A percentile compares a stretch with the other conserved stretches of the same genome.
phyloP scores from a whole-genome alignment of 129 eudicot genomes.

The Helichrysum umbraculigerum region DNA sequence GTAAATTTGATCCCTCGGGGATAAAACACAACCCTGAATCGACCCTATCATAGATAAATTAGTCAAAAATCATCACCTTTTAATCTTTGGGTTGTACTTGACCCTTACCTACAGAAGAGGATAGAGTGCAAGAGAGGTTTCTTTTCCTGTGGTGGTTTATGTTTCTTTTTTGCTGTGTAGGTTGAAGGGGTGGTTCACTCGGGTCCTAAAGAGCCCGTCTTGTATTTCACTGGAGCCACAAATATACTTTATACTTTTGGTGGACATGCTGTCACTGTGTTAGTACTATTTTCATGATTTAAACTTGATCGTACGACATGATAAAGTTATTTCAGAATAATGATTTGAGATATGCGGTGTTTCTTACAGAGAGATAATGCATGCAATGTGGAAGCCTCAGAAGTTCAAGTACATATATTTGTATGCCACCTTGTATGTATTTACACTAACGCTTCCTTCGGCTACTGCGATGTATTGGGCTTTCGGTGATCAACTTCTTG shows the following conservation, averaged over 20 bases:
- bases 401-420: constrained; percentile 72
- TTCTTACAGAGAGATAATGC: constrained; percentile 64
- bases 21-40: not conserved
- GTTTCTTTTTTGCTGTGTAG: constrained; percentile 25
- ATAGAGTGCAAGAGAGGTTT: not conserved
- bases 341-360: not conserved
- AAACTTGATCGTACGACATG: not conserved
- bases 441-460: constrained; percentile 72
- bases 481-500: constrained; percentile 71
- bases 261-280: constrained; percentile 86
- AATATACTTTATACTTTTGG: constrained; percentile 77
- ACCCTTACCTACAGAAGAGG: too few species aligned
- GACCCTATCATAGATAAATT: not conserved
- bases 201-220: constrained; percentile 53
- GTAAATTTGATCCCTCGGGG: not conserved
- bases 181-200: constrained; percentile 67
- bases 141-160: not conserved
- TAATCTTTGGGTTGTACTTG: too few species aligned
- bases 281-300: constrained; percentile 25
- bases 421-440: constrained; percentile 65
- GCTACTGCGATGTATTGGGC: constrained; percentile 79
- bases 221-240: constrained; percentile 76
- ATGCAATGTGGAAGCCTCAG: constrained; percentile 73
- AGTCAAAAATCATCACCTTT: not conserved
- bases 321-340: not conserved